Evolutionary conservation across 805 yeast genomes (phyloP).

Genomic region (Pichia deserticola): DNA sequence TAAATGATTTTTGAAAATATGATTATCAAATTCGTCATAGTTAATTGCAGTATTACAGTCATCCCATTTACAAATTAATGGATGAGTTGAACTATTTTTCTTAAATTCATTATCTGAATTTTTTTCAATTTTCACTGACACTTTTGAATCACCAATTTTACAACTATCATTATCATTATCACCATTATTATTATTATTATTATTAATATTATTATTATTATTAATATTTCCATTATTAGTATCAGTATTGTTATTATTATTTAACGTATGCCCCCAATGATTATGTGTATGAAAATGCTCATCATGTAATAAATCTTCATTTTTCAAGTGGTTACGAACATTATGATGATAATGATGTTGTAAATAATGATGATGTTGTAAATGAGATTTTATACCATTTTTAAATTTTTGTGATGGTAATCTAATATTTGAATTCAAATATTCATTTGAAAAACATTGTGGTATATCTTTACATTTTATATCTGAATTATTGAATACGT

Average conservation of each 20-base stretch:
- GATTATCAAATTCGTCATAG: slow-evolving; percentile 39
- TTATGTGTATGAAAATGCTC: slow-evolving; percentile 18
- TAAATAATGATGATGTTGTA: slow-evolving; percentile 8
- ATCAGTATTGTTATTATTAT: background rate
- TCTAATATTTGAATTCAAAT: background rate
- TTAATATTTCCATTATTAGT: too few species aligned
- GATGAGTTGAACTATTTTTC: slow-evolving; percentile 9
- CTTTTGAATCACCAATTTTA: too few species aligned
- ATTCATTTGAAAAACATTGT: background rate
- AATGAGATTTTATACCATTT: background rate
- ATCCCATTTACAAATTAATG: slow-evolving; percentile 57
- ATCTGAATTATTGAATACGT: background rate
- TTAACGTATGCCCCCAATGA: background rate
- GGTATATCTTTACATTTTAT: background rate
- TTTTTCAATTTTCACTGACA: slow-evolving; percentile 10
- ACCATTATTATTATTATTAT: too few species aligned
- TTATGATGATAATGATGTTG: slow-evolving; percentile 33
- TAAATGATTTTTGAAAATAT: slow-evolving; percentile 44
- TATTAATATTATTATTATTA: too few species aligned
- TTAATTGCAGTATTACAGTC: slow-evolving; percentile 40
- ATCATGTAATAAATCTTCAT: slow-evolving; percentile 23
- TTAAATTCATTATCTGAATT: slow-evolving; percentile 6
- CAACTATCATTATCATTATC: too few species aligned
- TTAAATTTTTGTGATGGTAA: slow-evolving; percentile 8
- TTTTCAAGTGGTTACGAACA: too few species aligned